Conservation (phyloP, 2,329 filamentous ascomycete species). For the Teratosphaeria pseudoeucalypti region DNA sequence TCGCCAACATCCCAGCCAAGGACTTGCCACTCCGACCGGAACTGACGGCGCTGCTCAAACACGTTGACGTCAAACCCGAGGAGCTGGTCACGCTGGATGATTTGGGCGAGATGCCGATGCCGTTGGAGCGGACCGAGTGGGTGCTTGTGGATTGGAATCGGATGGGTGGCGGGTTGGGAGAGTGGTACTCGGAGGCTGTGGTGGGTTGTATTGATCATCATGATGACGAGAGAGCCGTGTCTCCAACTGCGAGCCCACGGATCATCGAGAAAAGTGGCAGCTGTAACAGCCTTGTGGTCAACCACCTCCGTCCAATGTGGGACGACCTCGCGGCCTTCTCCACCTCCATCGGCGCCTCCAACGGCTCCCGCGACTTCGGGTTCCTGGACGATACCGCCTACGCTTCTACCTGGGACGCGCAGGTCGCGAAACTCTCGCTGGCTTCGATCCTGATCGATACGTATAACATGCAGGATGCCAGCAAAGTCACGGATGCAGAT, state of each 20-base stretch:
- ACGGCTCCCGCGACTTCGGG: conserved; percentile 29
- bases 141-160: conserved; percentile 72
- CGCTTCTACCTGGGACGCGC: conserved; percentile 40
- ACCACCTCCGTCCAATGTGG: conserved; percentile 50
- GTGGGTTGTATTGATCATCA: conserved; percentile 69
- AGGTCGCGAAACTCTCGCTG: conserved; percentile 57
- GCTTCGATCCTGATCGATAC: conserved; percentile 68
- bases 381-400: conserved; percentile 26
- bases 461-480: conserved; percentile 45
- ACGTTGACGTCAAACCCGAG: conserved; percentile 46
- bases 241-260: conserved; percentile 42
- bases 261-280: conserved; percentile 59
- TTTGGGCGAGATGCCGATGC: conserved; percentile 34
- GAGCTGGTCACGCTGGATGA: conserved; percentile 59
- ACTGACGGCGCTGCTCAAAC: conserved; percentile 53
- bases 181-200: conserved; percentile 43
- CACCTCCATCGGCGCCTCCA: conserved; percentile 32
- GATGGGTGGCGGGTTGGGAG: conserved; percentile 51
- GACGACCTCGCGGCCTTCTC: conserved; percentile 34
- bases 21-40: conserved; percentile 67
- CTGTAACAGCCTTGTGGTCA: conserved; percentile 60
- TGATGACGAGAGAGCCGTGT: conserved; percentile 54
- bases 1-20: conserved; percentile 58
- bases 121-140: conserved; percentile 53
- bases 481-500: conserved; percentile 58